phyloP scores from a whole-genome alignment of 2,329 filamentous ascomycete species.

The Dothiorella sarmentorum region DNA sequence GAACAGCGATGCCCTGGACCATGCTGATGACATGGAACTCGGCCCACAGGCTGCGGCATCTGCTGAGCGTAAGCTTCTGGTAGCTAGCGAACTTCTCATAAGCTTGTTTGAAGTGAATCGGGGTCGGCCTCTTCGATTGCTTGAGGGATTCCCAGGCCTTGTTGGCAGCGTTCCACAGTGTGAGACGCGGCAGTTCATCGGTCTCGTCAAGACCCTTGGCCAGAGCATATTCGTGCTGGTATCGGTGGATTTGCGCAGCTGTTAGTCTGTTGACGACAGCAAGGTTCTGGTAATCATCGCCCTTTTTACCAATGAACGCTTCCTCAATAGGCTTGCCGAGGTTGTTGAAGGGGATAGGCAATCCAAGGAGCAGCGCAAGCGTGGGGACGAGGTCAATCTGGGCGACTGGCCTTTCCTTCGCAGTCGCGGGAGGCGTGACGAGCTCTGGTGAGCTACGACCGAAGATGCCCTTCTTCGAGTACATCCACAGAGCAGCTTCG shows the following conservation, averaged over 20 bases:
- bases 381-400: constrained; percentile 98
- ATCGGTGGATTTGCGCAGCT: constrained; percentile 82
- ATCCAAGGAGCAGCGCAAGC: constrained; percentile 77
- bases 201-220: constrained; percentile 66
- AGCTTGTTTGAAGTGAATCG: constrained; percentile 39
- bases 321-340: constrained; percentile 91
- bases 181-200: constrained; percentile 52
- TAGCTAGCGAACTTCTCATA: constrained; percentile 66
- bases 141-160: constrained; percentile 49
- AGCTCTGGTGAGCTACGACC: constrained; percentile 67
- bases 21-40: constrained; percentile 87
- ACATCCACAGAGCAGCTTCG: constrained; percentile 96
- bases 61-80: constrained; percentile 70
- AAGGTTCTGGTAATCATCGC: constrained; percentile 71
- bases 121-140: constrained; percentile 39
- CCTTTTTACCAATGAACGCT: constrained; percentile 72
- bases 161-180: constrained; percentile 60
- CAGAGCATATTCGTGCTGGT: constrained; percentile 77
- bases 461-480: constrained; percentile 82
- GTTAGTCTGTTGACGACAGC: constrained; percentile 73
- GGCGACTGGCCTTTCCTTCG: constrained; percentile 69
- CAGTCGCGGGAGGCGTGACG: constrained; percentile 59
- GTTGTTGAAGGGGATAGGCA: constrained; percentile 95
- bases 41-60: constrained; percentile 86
- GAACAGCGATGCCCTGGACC: constrained; percentile 70